These are phyloP conservation scores for Globisporangium canariense DNA, from an alignment of 352 stramenopile genomes.

Conservation along the genomic window DNA sequence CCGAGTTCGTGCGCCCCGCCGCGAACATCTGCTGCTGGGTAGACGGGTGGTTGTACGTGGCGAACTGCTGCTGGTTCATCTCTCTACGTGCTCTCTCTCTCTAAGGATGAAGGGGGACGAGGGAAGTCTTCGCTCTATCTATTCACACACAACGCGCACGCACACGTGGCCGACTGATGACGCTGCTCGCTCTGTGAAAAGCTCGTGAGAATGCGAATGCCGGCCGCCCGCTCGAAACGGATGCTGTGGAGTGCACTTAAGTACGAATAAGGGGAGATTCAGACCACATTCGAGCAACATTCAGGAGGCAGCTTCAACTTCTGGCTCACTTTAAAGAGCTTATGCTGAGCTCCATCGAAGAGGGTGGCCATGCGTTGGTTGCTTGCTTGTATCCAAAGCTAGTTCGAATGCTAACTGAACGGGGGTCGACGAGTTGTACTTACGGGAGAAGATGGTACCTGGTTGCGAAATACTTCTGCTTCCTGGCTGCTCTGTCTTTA, in stretches of 20 bases:
- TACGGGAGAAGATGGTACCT: too few species aligned
- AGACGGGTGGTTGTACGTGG: constrained; percentile 34
- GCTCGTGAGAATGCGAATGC: neutral
- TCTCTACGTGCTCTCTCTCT: neutral
- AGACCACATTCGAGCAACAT: neutral
- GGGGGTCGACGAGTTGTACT: too few species aligned
- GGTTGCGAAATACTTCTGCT: too few species aligned
- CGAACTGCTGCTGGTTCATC: constrained; percentile 59
- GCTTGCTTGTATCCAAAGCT: neutral
- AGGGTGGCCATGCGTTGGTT: neutral
- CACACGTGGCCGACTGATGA: neutral
- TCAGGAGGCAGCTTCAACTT: neutral
- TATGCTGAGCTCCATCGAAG: neutral
- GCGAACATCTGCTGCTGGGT: constrained; percentile 48
- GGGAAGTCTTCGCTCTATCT: neutral
- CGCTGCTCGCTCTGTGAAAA: neutral
- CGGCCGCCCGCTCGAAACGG: neutral
- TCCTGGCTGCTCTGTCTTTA: neutral
- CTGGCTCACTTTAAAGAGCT: neutral
- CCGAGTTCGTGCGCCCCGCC: constrained; percentile 28
- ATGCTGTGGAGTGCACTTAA: neutral
- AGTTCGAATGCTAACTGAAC: too few species aligned
- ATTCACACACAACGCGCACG: neutral
- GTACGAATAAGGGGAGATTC: neutral
- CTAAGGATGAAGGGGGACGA: neutral